These are phyloP conservation scores for Ophiostoma piceae DNA, from an alignment of 2,329 filamentous ascomycete genomes.

Conservation along the genomic window DNA sequence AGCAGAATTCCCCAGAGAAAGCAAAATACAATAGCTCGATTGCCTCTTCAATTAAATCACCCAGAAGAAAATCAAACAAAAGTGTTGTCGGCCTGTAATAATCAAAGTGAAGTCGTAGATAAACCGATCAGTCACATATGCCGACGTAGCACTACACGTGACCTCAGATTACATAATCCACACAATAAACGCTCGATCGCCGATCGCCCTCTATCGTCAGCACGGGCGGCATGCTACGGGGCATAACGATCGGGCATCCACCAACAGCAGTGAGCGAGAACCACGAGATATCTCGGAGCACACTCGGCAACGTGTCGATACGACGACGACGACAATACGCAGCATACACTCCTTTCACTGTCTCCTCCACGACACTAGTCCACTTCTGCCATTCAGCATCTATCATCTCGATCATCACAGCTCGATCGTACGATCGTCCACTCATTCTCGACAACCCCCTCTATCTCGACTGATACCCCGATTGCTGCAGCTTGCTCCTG, in stretches of 20 bases:
- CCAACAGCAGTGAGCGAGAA: neutral
- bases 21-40: neutral
- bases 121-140: neutral
- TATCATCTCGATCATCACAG: neutral
- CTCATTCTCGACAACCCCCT: neutral
- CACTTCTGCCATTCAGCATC: neutral
- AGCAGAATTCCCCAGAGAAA: neutral
- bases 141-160: neutral
- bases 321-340: neutral
- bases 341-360: neutral
- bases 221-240: neutral
- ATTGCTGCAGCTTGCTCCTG: neutral
- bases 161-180: neutral
- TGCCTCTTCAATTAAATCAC: neutral
- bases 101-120: neutral
- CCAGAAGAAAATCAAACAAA: neutral
- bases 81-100: neutral
- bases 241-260: neutral
- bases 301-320: neutral
- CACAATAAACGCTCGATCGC: neutral
- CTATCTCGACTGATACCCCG: neutral
- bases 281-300: neutral
- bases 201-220: neutral
- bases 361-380: neutral
- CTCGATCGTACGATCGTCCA: neutral